A percentile compares a stretch with the other conserved stretches of the same genome.
Evolutionary conservation across 129 eudicot genomes (phyloP).

Genomic region (Saposhnikovia divaricata): DNA sequence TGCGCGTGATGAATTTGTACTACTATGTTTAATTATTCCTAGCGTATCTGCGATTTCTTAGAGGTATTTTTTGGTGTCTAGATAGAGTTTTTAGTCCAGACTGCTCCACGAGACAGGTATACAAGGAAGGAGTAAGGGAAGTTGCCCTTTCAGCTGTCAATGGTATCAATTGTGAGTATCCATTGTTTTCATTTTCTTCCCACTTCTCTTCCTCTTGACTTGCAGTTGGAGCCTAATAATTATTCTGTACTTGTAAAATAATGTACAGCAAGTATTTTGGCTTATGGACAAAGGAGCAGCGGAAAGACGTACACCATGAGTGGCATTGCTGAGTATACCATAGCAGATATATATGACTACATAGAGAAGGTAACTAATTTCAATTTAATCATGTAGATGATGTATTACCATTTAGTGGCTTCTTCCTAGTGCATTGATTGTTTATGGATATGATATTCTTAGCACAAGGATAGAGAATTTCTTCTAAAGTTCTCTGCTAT

Average conservation of each 20-base stretch:
- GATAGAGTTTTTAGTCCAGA: slow-evolving; percentile 72
- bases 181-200: slow-evolving; percentile 2
- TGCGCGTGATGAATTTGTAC: neutral
- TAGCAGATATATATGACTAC: slow-evolving; percentile 79
- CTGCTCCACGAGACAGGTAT: slow-evolving; percentile 84
- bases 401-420: neutral
- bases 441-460: slow-evolving; percentile 18
- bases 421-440: slow-evolving; percentile 13
- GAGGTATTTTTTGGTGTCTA: slow-evolving; percentile 26
- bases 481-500: slow-evolving; percentile 79
- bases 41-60: neutral
- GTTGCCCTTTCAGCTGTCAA: slow-evolving; percentile 78
- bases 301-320: slow-evolving; percentile 97
- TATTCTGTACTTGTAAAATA: neutral
- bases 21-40: neutral
- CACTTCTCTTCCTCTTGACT: slow-evolving; percentile 8
- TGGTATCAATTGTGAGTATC: slow-evolving; percentile 77
- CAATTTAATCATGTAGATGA: slow-evolving; percentile 7
- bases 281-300: slow-evolving; percentile 98
- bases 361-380: slow-evolving; percentile 57
- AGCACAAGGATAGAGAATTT: slow-evolving; percentile 90
- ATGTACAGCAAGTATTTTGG: slow-evolving; percentile 75
- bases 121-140: slow-evolving; percentile 78
- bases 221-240: neutral
- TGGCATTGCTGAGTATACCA: slow-evolving; percentile 85